Evolutionary conservation across 2,329 filamentous ascomycete species (phyloP), one percentile per base, ranked within the genome.

Genomic region (Zasmidium angulare): DNA sequence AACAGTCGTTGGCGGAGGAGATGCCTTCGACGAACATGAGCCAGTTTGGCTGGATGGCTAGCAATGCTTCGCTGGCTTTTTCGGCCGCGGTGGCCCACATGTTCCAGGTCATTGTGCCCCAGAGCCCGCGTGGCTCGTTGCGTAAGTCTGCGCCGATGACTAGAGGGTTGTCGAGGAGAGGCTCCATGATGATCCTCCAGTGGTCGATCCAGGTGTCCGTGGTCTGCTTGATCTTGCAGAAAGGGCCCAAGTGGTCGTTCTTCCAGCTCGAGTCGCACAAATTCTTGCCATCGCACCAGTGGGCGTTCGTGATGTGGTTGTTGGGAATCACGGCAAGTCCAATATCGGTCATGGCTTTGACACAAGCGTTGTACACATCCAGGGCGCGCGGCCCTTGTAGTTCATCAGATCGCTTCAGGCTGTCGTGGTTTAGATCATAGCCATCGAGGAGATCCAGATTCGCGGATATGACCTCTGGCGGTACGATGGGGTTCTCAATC

Each of bases 241-340:
- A 66, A 14, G 80, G 76, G 2, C 82, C 82, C 24, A 88, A 78
- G 66, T 88, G 81, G 68, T 86, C 82, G 71, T 89, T 89, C 47
- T 82, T 78, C 87, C 86, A 89, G 55, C 81, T 81, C 20, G 84
- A 81, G 71, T 90, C 86, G 74, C 86, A 89, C 0, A 86, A 85
- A 69, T 89, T 83, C 22, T 82, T 84, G 53, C 86, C 86, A 71
- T 86, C 89, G 74, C 86, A 89, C 87, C 86, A 89, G 6, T 82
- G 83, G 10, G 86, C 84, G 50, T 81, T 81, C 1, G 87, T 89
- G 72, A 89, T 89, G 73, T 89, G 87, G 72, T 89, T 85, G 76
- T 89, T 89, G 62, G 88, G 74, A 52, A 89, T 85, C 55, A 89
- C 86, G 21, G 85, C 83, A 54, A 89, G 73, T 21, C 86, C 86